Evolutionary conservation across 2,329 filamentous ascomycete species (phyloP).

Genomic region (Zasmidium cellare): DNA sequence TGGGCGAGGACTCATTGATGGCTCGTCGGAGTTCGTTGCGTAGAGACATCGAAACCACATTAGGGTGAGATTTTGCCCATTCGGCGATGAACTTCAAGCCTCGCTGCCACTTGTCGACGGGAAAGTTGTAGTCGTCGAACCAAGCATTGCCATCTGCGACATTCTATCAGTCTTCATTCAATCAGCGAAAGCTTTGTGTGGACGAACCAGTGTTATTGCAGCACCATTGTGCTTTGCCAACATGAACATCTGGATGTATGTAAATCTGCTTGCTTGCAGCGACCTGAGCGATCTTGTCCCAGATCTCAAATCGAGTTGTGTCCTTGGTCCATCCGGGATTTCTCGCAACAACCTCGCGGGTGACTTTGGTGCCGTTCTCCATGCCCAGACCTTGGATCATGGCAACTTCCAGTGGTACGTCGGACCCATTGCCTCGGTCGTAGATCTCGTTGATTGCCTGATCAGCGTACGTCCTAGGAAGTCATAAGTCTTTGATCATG

Average conservation of each 20-base stretch:
- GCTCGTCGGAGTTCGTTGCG: slow-evolving; percentile 26
- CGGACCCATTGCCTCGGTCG: slow-evolving; percentile 37
- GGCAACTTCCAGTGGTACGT: slow-evolving; percentile 41
- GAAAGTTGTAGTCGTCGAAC: slow-evolving; percentile 47
- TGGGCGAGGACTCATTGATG: slow-evolving; percentile 22
- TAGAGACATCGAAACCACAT: slow-evolving; percentile 29
- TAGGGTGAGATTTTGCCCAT: slow-evolving; percentile 25
- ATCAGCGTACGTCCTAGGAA: slow-evolving; percentile 40
- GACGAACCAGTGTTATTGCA: slow-evolving; percentile 42
- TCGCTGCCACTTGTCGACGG: slow-evolving; percentile 25
- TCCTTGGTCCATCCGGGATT: slow-evolving; percentile 40
- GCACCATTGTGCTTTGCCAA: slow-evolving; percentile 61
- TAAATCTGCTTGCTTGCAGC: slow-evolving; percentile 50
- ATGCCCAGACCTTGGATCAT: slow-evolving; percentile 42
- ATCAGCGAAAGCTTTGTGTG: not conserved
- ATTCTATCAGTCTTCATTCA: not conserved
- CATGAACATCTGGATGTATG: slow-evolving; percentile 62
- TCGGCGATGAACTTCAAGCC: slow-evolving; percentile 24
- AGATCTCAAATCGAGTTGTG: slow-evolving; percentile 42
- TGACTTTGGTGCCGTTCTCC: slow-evolving; percentile 42
- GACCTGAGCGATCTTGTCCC: slow-evolving; percentile 27
- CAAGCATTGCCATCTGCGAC: slow-evolving; percentile 57
- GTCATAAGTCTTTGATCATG: not conserved
- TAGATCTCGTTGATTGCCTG: slow-evolving; percentile 45
- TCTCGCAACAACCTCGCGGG: slow-evolving; percentile 37